phyloP scores from a whole-genome alignment of 2,329 filamentous ascomycete genomes.

The Parafenestella ontariensis region DNA sequence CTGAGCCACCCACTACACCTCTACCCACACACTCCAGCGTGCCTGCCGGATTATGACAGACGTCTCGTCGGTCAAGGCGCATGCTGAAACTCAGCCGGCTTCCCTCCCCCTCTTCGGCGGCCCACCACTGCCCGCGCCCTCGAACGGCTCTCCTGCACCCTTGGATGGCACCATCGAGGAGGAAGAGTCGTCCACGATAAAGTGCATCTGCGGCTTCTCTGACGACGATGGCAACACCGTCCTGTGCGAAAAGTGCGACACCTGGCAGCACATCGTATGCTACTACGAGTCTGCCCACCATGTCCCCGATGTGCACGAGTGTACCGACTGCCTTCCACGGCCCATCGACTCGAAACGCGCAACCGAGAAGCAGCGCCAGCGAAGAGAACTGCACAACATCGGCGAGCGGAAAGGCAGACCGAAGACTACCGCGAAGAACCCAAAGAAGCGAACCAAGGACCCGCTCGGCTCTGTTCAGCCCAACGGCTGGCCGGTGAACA shows the following conservation, averaged over 20 bases:
- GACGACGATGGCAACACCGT: constrained; percentile 99
- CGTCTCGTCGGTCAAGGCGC: constrained; percentile 50
- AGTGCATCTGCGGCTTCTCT: constrained; percentile 92
- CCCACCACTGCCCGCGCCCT: constrained; percentile 41
- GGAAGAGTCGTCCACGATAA: constrained; percentile 91
- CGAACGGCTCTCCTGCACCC: constrained; percentile 42
- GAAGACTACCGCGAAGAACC: constrained; percentile 80
- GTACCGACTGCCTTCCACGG: constrained; percentile 85
- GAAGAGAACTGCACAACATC: constrained; percentile 65
- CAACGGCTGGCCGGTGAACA: constrained; percentile 69
- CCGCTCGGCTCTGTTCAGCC: constrained; percentile 62
- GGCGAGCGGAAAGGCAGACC: constrained; percentile 69
- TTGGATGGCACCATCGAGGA: constrained; percentile 59
- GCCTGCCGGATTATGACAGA: constrained; percentile 53
- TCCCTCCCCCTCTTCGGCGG: constrained; percentile 40
- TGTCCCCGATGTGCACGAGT: constrained; percentile 80
- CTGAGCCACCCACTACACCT: constrained; percentile 43
- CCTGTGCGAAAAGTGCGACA: constrained; percentile 93
- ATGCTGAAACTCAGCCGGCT: constrained; percentile 53
- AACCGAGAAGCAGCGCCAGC: constrained; percentile 71
- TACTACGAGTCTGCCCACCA: constrained; percentile 82
- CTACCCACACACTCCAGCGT: constrained; percentile 28
- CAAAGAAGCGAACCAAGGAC: constrained; percentile 88
- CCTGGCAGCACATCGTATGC: constrained; percentile 98
- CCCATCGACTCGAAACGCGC: constrained; percentile 76